Conservation (phyloP, 805 yeast species). For the Ogataea trehaloabstinens region DNA sequence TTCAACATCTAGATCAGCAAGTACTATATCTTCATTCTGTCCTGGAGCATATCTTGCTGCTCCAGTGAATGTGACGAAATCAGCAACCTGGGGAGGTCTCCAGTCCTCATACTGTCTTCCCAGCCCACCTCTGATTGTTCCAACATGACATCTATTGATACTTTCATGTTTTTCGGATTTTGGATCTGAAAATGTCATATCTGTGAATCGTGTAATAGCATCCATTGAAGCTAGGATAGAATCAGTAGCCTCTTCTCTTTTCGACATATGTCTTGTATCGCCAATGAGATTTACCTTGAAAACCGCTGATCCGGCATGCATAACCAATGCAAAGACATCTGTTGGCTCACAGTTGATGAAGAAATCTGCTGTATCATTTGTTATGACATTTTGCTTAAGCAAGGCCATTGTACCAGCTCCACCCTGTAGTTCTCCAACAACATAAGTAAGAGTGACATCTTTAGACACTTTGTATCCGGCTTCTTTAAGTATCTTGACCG, state of each 20-base stretch:
- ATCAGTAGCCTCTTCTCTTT: constrained; percentile 33
- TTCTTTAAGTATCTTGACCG: constrained; percentile 28
- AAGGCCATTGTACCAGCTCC: constrained; percentile 32
- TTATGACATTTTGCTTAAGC: constrained; percentile 22
- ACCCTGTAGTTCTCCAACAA: constrained; percentile 30
- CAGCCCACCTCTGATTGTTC: constrained; percentile 31
- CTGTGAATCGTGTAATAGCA: constrained; percentile 25
- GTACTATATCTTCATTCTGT: constrained; percentile 24
- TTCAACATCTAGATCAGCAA: constrained; percentile 24
- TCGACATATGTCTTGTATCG: constrained; percentile 33
- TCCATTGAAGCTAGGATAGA: constrained; percentile 31
- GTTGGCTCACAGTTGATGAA: constrained; percentile 34
- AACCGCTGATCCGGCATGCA: constrained; percentile 33
- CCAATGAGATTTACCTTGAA: constrained; percentile 29
- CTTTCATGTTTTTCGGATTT: constrained; percentile 23
- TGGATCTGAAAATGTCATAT: constrained; percentile 27
- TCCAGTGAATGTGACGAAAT: constrained; percentile 31
- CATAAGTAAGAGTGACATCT: constrained; percentile 29
- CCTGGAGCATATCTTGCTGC: constrained; percentile 35
- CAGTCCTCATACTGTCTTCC: constrained; percentile 29
- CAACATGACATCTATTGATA: constrained; percentile 31
- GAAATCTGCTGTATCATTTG: constrained; percentile 26
- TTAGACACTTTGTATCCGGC: constrained; percentile 29
- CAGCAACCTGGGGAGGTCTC: constrained; percentile 34
- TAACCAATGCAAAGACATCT: constrained; percentile 28